Evolutionary conservation across 1,139 yeast species (phyloP).

Genomic region (Geotrichum australiense): DNA sequence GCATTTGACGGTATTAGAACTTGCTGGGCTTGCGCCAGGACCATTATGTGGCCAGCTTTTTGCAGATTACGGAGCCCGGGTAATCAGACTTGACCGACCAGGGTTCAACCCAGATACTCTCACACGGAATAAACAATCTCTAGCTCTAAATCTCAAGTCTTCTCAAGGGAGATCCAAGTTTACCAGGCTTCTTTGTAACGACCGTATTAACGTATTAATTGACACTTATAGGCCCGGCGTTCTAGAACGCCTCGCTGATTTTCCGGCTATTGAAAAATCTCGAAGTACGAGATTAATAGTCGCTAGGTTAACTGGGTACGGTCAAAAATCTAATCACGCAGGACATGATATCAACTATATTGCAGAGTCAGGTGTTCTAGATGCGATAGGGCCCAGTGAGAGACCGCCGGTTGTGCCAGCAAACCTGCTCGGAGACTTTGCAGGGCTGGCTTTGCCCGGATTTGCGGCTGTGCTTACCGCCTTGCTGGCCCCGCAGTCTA

Average conservation of each 20-base stretch:
- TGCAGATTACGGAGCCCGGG: constrained; percentile 36
- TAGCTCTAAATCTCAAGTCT: constrained; percentile 30
- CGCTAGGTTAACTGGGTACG: constrained; percentile 23
- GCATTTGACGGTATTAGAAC: constrained; percentile 19
- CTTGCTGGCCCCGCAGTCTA: constrained; percentile 11
- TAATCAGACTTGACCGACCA: constrained; percentile 29
- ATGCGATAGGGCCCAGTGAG: constrained; percentile 19
- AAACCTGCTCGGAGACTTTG: constrained; percentile 23
- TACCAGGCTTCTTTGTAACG: constrained; percentile 21
- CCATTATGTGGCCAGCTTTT: constrained; percentile 25
- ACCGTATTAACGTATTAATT: constrained; percentile 29
- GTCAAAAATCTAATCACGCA: constrained; percentile 19
- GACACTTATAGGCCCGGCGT: constrained; percentile 34
- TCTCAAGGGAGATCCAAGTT: constrained; percentile 24
- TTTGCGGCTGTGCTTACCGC: constrained; percentile 22
- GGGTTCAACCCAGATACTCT: constrained; percentile 28
- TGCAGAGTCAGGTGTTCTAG: constrained; percentile 21
- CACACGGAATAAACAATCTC: constrained; percentile 33
- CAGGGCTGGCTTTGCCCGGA: constrained; percentile 22
- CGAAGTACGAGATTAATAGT: constrained; percentile 18
- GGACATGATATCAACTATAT: constrained; percentile 24
- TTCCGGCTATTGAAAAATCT: constrained; percentile 23
- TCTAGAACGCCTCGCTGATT: constrained; percentile 29
- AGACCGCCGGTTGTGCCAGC: constrained; percentile 20
- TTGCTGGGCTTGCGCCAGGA: constrained; percentile 26